phyloP scores from a whole-genome alignment of 1,284 basidiomycete species.

The Kwoniella shivajii region DNA sequence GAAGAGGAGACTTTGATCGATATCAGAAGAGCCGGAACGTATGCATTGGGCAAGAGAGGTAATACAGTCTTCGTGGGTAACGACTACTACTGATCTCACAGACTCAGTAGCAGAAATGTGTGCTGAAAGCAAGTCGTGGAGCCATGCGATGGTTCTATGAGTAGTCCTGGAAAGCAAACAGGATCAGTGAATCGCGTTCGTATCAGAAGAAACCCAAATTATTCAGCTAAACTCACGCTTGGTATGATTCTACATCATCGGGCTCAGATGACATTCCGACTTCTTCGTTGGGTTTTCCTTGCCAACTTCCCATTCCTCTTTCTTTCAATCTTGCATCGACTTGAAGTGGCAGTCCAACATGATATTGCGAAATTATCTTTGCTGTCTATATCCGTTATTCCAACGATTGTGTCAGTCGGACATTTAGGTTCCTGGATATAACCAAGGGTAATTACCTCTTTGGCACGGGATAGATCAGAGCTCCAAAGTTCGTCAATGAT shows the following conservation, averaged over 20 bases:
- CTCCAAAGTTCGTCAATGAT: conserved; percentile 28
- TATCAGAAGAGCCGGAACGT: too few relatives aligned
- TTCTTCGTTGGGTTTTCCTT: background rate
- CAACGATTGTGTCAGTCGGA: background rate
- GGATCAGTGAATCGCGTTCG: too few relatives aligned
- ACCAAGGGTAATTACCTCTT: conserved; percentile 38
- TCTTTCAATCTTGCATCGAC: background rate
- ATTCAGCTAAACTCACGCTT: background rate
- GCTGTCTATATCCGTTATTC: background rate
- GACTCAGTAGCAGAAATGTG: background rate
- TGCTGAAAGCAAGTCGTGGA: background rate
- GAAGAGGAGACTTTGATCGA: too few relatives aligned
- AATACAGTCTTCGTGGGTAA: background rate
- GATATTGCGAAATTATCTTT: background rate
- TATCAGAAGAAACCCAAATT: too few relatives aligned
- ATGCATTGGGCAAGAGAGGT: background rate
- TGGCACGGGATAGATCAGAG: conserved; percentile 35
- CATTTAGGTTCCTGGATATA: too few relatives aligned
- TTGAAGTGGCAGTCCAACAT: background rate
- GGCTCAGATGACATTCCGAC: background rate
- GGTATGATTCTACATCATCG: background rate
- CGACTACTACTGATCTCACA: background rate
- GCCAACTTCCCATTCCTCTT: background rate
- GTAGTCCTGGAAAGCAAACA: background rate
- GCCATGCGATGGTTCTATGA: background rate